phyloP scores from a whole-genome alignment of 345 rosid genomes.

The Raphanus raphanistrum region DNA sequence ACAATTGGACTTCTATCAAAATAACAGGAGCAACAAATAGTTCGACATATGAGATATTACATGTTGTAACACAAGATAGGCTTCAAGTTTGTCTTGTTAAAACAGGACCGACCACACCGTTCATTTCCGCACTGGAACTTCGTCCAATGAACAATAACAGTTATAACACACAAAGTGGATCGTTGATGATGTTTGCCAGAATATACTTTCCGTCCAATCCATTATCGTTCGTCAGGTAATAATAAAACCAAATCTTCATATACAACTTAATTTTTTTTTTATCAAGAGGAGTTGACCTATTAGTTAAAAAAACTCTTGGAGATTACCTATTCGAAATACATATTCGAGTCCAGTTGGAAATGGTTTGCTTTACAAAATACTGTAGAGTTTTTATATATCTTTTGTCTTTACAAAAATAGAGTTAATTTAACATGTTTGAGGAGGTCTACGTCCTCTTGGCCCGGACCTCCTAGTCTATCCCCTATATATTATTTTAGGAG shows the following conservation, averaged over 20 bases:
- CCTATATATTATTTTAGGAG: too few species aligned
- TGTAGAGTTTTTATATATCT: too few species aligned
- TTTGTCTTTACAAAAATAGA: too few species aligned
- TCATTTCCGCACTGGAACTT: slow-evolving; percentile 50
- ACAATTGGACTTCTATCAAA: slow-evolving; percentile 39
- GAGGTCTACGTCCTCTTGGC: too few species aligned
- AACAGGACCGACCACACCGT: slow-evolving; percentile 42
- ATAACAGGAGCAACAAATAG: slow-evolving; percentile 4
- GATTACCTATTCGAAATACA: too few species aligned
- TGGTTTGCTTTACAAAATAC: too few species aligned
- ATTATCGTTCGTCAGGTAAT: slow-evolving; percentile 7
- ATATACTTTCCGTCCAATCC: neutral
- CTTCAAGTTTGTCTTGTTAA: slow-evolving; percentile 57
- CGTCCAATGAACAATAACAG: slow-evolving; percentile 35
- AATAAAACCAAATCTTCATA: neutral
- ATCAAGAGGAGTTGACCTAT: too few species aligned
- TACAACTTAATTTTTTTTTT: too few species aligned
- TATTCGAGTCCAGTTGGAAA: too few species aligned
- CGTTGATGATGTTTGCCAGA: slow-evolving; percentile 16
- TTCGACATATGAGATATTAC: slow-evolving; percentile 33
- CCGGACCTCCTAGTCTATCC: too few species aligned
- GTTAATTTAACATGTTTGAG: too few species aligned
- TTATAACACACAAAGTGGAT: slow-evolving; percentile 24
- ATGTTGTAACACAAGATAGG: slow-evolving; percentile 27
- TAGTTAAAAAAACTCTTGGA: too few species aligned